Evolutionary conservation across 495 filamentous ascomycete species (phyloP), one percentile per base, ranked within the genome.

Genomic region (Aspergillus incahuasiensis): DNA sequence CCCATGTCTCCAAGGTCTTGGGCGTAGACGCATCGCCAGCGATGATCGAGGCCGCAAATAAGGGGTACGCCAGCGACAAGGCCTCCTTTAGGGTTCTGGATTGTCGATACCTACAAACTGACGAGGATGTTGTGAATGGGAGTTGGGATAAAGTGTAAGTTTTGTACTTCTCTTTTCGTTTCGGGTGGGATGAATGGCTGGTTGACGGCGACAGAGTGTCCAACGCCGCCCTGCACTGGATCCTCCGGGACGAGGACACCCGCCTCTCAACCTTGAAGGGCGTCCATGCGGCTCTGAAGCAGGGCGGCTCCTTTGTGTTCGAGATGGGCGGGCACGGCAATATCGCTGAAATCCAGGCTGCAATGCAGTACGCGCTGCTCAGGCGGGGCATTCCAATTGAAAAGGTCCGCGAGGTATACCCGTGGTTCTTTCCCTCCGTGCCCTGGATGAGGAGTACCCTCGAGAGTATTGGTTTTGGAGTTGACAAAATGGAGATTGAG

Each of bases 161-260:
- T 39, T 28, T 44, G 12, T 39, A 34, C 18, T 21, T 19, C 1
- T 16, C 19, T 21, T 1, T 34, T 18, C 24, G 2, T 9, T 1
- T 2, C 1, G 19, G 18, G 16, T 20, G 18, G 20, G 32, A n/a
- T 7, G 15, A 22, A 25, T 35, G 20, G 13, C 3, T 34, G 12
- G 18, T 38, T 40, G 13, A 12, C 6, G 22, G 2, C 57, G 24
- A 22, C 32, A 72, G 69, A 7, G 58, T 91, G 65, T 89, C 85
- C 39, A 91, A 91, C 62, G 88, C 88, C 0, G 89, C 88, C 0
- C 68, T 91, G 39, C 88, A 92, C 70, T 92, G 88, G 88, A 85
- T 92, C 62, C 75, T 91, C 19, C 67, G 75, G 0, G 70, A 76
- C 38, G 54, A 70, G 3, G 40, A 58, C 0, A 74, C 70, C 0